These are phyloP conservation scores for Senecio squalidus DNA, from an alignment of 140 eudicot genomes.

Conservation along the genomic window DNA sequence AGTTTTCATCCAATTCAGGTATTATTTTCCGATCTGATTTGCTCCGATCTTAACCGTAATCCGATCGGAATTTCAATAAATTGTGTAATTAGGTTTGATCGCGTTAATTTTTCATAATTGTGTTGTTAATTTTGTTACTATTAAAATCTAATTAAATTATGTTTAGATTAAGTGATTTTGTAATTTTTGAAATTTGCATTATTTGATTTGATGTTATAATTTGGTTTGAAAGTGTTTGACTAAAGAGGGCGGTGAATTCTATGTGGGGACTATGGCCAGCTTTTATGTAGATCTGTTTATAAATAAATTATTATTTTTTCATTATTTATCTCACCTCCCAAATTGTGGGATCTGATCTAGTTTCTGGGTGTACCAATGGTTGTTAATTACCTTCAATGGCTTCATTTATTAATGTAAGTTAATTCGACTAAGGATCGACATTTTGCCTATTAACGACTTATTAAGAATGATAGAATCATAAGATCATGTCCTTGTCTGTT, in stretches of 20 bases:
- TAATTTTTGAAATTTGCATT: background rate
- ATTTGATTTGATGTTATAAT: slow-evolving; percentile 4
- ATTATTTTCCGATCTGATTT: slow-evolving; percentile 10
- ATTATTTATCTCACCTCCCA: slow-evolving; percentile 19
- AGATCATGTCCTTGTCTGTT: background rate
- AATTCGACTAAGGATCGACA: background rate
- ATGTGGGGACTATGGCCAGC: slow-evolving; percentile 28
- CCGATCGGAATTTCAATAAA: background rate
- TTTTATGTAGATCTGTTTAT: slow-evolving; percentile 25
- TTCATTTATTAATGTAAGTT: slow-evolving; percentile 7
- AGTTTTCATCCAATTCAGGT: slow-evolving; percentile 18
- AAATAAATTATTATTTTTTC: background rate
- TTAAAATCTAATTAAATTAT: no score
- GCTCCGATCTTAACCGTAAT: background rate
- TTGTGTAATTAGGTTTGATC: background rate
- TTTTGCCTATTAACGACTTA: no score
- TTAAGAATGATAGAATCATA: background rate
- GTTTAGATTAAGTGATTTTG: no score
- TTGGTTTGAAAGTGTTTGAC: slow-evolving; percentile 26
- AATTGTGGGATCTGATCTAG: slow-evolving; percentile 17
- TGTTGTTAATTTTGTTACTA: no score
- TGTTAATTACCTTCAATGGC: background rate
- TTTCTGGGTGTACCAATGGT: no score
- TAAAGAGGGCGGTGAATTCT: slow-evolving; percentile 22
- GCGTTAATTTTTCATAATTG: background rate